phyloP scores from a whole-genome alignment of 23 red algal genomes.

The Gracilaria vermiculophylla region DNA sequence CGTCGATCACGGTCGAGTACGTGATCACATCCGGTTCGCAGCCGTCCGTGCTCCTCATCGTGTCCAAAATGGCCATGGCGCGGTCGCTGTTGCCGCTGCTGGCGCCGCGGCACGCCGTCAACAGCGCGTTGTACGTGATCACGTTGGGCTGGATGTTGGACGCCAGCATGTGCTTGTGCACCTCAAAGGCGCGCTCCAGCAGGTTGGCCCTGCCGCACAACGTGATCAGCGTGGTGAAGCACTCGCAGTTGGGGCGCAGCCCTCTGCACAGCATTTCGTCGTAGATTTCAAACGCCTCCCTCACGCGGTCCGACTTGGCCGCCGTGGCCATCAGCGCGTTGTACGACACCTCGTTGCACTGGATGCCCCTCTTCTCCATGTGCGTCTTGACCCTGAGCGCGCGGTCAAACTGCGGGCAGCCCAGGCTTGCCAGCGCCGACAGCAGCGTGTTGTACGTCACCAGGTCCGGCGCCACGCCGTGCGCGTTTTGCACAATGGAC shows the following conservation, averaged over 20 bases:
- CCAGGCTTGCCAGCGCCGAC: conserved; percentile 23
- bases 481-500: not conserved
- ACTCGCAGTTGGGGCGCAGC: conserved; percentile 62
- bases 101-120: conserved; percentile 61
- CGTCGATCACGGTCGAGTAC: conserved; percentile 73
- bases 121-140: conserved; percentile 72
- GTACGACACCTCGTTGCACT: conserved; percentile 65
- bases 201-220: conserved; percentile 54
- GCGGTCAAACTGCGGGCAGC: conserved; percentile 39
- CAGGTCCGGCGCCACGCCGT: conserved; percentile 38
- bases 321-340: conserved; percentile 69
- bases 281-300: conserved; percentile 71
- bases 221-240: conserved; percentile 74
- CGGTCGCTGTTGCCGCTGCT: not conserved
- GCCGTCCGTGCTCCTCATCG: not conserved
- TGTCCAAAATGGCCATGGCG: conserved; percentile 28
- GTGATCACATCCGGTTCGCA: conserved; percentile 66
- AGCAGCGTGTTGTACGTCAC: conserved; percentile 79
- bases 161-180: conserved; percentile 71
- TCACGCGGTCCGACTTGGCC: conserved; percentile 38
- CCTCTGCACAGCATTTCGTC: conserved; percentile 69
- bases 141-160: conserved; percentile 61
- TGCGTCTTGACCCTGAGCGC: conserved; percentile 55
- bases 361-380: conserved; percentile 35
- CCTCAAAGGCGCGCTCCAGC: conserved; percentile 62